Percentiles rank a stretch among this genome's conserved stretches.
These are phyloP conservation scores for Pichiaceae sp. DNA, from an alignment of 1,139 yeast species.

Conservation along the genomic window DNA sequence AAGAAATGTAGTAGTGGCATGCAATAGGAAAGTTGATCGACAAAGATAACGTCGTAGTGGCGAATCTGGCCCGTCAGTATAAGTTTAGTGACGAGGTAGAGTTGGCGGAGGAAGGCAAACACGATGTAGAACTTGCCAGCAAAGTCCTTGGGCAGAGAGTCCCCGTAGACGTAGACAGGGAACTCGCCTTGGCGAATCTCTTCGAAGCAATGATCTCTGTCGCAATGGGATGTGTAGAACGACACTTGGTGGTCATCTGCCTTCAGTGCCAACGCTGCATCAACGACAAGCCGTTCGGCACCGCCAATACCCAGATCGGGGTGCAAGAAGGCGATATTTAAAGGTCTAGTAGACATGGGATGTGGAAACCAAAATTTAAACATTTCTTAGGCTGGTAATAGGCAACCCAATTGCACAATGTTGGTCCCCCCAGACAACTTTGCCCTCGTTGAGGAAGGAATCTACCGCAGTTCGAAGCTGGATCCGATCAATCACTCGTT, in stretches of 20 bases:
- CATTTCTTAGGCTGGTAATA: no score
- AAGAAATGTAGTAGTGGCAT: conserved; percentile 63
- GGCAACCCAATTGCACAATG: conserved; percentile 39
- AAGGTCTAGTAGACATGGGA: background rate
- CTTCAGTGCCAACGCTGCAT: conserved; percentile 86
- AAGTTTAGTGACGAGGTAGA: conserved; percentile 50
- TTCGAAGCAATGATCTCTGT: conserved; percentile 78
- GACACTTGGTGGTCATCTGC: conserved; percentile 55
- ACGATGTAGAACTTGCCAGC: conserved; percentile 64
- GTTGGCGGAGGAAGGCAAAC: conserved; percentile 78
- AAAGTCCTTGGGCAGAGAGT: conserved; percentile 66
- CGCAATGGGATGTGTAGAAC: conserved; percentile 86
- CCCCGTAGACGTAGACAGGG: conserved; percentile 70
- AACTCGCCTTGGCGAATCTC: conserved; percentile 58
- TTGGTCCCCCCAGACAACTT: conserved; percentile 73
- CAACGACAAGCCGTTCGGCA: conserved; percentile 92
- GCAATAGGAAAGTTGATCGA: conserved; percentile 85
- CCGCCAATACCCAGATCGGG: conserved; percentile 98
- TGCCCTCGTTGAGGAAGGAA: conserved; percentile 68
- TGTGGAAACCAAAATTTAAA: background rate
- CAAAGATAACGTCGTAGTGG: conserved; percentile 62
- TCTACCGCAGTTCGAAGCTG: conserved; percentile 53
- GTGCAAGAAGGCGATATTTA: conserved; percentile 77
- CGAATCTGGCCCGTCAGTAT: conserved; percentile 39
- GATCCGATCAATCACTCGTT: conserved; percentile 59